Evolutionary conservation across 441 rosid genomes (phyloP).

Genomic region (Melastoma candidum): DNA sequence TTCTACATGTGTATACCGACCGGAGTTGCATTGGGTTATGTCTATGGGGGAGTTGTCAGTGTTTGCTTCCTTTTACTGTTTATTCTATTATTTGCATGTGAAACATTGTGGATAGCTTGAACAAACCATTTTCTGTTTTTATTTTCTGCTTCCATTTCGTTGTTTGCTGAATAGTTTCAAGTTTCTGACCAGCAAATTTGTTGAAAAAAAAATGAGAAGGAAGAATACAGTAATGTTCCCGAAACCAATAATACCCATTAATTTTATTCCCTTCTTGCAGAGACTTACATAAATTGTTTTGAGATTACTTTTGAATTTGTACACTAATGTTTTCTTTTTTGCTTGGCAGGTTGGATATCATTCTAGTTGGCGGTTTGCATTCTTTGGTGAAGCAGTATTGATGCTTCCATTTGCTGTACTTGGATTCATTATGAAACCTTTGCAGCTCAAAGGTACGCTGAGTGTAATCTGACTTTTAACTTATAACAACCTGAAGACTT

Average conservation of each 20-base stretch:
- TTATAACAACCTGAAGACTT: conserved; percentile 10
- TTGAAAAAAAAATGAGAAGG: too few relatives aligned
- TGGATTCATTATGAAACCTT: conserved; percentile 71
- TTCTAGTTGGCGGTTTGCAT: conserved; percentile 75
- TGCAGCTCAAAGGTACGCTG: conserved; percentile 69
- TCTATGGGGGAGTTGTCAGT: conserved; percentile 84
- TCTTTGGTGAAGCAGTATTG: conserved; percentile 76
- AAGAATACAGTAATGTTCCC: too few relatives aligned
- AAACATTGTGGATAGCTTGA: too few relatives aligned
- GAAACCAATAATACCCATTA: too few relatives aligned
- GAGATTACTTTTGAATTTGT: not conserved
- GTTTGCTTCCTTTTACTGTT: not conserved
- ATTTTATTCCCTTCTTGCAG: too few relatives aligned
- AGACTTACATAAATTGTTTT: not conserved
- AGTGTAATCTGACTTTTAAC: conserved; percentile 1
- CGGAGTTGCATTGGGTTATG: conserved; percentile 86
- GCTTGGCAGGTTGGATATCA: conserved; percentile 54
- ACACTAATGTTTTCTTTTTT: conserved; percentile 10
- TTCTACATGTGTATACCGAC: conserved; percentile 97
- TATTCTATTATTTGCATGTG: not conserved
- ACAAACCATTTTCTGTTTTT: too few relatives aligned
- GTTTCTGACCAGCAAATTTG: too few relatives aligned
- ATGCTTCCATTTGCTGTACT: conserved; percentile 76
- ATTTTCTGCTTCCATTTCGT: too few relatives aligned
- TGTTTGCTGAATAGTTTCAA: too few relatives aligned